Percentiles rank a stretch among this genome's conserved stretches.
Evolutionary conservation across 106 monocot genomes (phyloP).

Genomic region (Platanthera guangdongensis): DNA sequence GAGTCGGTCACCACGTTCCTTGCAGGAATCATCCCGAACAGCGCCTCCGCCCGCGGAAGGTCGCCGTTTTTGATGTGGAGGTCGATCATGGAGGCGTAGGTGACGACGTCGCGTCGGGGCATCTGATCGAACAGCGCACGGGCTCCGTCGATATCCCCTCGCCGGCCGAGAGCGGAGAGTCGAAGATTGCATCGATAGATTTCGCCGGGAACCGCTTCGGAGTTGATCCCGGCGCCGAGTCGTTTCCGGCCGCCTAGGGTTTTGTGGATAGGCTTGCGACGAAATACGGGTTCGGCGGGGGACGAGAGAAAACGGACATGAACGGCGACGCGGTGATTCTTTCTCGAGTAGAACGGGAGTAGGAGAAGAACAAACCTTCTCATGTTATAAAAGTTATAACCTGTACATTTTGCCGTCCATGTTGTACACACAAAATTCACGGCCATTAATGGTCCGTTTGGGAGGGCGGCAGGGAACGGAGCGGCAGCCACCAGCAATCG

Average conservation of each 20-base stretch:
- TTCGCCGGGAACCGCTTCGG: not conserved
- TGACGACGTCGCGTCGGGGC: conserved; percentile 26
- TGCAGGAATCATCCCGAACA: conserved; percentile 16
- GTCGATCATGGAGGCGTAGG: conserved; percentile 31
- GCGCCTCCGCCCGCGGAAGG: conserved; percentile 16
- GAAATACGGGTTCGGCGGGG: not conserved
- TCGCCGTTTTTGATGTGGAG: conserved; percentile 21
- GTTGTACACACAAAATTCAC: too few species aligned
- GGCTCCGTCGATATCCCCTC: conserved; percentile 8
- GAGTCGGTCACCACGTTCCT: conserved; percentile 30
- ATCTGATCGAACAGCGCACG: conserved; percentile 29
- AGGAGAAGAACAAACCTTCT: not conserved
- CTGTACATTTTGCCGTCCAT: too few species aligned
- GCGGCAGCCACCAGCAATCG: too few species aligned
- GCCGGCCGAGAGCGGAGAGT: conserved; percentile 8
- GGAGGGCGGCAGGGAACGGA: too few species aligned
- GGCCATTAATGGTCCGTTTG: too few species aligned
- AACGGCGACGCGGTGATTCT: not conserved
- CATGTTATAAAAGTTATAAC: not conserved
- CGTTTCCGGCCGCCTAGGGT: not conserved
- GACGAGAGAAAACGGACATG: not conserved
- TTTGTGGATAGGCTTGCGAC: not conserved
- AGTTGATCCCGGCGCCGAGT: not conserved
- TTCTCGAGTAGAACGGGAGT: not conserved
- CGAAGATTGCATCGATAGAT: conserved; percentile 16